phyloP scores from a whole-genome alignment of 306 rosid species.

The Astragalus glycyphyllos region DNA sequence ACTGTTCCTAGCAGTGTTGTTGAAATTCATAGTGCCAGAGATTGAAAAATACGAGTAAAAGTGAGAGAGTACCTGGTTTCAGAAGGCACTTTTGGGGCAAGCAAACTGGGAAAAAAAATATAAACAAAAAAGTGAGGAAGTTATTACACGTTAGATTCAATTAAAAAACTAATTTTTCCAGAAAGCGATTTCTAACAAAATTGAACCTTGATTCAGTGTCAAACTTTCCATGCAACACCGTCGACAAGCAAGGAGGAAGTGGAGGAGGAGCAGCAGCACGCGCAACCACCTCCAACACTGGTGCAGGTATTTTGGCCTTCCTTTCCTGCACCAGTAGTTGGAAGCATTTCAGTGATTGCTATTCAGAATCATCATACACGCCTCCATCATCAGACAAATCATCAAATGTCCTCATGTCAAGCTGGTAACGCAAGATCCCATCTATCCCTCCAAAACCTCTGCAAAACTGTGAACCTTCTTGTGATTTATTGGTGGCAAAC shows the following conservation, averaged over 20 bases:
- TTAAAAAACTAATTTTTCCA: not conserved
- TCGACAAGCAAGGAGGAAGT: conserved; percentile 14
- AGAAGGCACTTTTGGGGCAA: conserved; percentile 9
- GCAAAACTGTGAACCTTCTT: conserved; percentile 95
- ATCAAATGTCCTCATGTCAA: conserved; percentile 84
- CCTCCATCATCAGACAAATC: conserved; percentile 78
- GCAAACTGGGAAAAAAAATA: conserved; percentile 48
- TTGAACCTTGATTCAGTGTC: conserved; percentile 43
- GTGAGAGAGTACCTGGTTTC: too few relatives aligned
- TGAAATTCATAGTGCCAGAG: not conserved
- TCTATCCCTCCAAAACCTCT: conserved; percentile 95
- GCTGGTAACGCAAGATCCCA: conserved; percentile 93
- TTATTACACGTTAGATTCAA: not conserved
- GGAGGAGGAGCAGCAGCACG: conserved; percentile 42
- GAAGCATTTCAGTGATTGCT: conserved; percentile 58
- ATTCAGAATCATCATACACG: conserved; percentile 53
- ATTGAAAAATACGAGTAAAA: too few relatives aligned
- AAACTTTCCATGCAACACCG: conserved; percentile 34
- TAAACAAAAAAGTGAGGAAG: not conserved
- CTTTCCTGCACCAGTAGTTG: conserved; percentile 59
- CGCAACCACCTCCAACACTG: conserved; percentile 50
- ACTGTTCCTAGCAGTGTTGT: conserved; percentile 13
- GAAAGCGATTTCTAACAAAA: not conserved
- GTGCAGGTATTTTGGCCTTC: conserved; percentile 51
- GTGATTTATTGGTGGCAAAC: conserved; percentile 89